These are phyloP conservation scores for Penicillium diatomitis DNA, from an alignment of 495 filamentous ascomycete genomes.

Conservation along the genomic window DNA sequence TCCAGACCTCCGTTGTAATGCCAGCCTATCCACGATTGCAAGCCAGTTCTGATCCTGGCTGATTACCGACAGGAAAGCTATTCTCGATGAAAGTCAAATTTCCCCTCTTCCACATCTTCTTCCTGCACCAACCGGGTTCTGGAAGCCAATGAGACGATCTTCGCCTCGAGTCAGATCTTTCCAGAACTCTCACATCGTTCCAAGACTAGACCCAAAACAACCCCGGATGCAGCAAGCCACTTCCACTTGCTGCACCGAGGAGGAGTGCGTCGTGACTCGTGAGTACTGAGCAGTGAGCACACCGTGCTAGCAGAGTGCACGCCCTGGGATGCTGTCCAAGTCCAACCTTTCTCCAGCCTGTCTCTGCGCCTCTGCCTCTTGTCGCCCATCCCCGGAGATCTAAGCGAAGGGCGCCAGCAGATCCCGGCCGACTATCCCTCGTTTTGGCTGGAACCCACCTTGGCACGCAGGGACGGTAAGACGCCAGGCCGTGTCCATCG, in stretches of 20 bases:
- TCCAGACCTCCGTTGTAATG: neutral
- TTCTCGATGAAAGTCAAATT: neutral
- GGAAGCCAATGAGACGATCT: neutral
- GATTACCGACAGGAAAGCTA: neutral
- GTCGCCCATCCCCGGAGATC: neutral
- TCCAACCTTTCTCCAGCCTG: no score
- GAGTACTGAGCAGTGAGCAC: no score
- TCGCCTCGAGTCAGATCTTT: conserved; percentile 1
- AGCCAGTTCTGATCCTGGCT: neutral
- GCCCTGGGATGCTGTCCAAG: no score
- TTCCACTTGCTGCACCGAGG: neutral
- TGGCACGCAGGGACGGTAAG: conserved; percentile 3
- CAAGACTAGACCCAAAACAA: neutral
- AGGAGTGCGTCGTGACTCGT: no score
- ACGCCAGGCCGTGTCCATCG: neutral
- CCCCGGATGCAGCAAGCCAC: neutral
- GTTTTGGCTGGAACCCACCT: neutral
- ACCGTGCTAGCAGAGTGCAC: no score
- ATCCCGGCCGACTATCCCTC: conserved; percentile 6
- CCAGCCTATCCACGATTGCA: neutral
- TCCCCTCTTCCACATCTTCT: neutral
- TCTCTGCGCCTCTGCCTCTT: no score
- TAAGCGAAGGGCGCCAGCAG: conserved; percentile 6
- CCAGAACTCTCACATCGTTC: conserved; percentile 1
- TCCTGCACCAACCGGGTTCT: no score